Conservation (phyloP, 116 monocot species). For the Zostera marina region DNA sequence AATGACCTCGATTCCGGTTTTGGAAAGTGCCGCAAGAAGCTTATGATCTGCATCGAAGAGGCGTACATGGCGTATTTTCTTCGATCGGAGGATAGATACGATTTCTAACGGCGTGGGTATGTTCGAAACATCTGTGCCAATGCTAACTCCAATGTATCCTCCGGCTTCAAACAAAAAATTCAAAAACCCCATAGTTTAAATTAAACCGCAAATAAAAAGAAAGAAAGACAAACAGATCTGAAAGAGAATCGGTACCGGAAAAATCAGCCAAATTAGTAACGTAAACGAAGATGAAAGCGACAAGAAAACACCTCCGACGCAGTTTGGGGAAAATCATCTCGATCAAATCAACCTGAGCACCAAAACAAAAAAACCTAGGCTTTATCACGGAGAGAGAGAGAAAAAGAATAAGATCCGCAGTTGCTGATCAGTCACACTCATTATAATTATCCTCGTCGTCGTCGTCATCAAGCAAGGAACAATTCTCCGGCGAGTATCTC, state of each 20-base stretch:
- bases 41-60: conserved; percentile 68
- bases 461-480: no score
- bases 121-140: conserved; percentile 57
- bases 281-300: no score
- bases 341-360: no score
- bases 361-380: no score
- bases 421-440: no score
- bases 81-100: conserved; percentile 60
- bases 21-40: conserved; percentile 57
- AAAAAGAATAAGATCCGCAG: no score
- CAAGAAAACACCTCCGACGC: no score
- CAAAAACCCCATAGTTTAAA: background rate
- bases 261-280: background rate
- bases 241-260: background rate
- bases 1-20: conserved; percentile 90
- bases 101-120: conserved; percentile 50
- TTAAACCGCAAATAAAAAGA: background rate
- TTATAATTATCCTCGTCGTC: no score
- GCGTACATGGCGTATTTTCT: conserved; percentile 71
- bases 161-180: conserved; percentile 22
- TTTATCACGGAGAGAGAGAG: no score
- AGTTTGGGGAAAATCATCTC: no score
- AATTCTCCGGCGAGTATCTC: no score
- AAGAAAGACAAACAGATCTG: background rate
- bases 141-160: conserved; percentile 72